Base-by-base conservation (phyloP, 306 rosid species). In the Prunus dulcis region DNA sequence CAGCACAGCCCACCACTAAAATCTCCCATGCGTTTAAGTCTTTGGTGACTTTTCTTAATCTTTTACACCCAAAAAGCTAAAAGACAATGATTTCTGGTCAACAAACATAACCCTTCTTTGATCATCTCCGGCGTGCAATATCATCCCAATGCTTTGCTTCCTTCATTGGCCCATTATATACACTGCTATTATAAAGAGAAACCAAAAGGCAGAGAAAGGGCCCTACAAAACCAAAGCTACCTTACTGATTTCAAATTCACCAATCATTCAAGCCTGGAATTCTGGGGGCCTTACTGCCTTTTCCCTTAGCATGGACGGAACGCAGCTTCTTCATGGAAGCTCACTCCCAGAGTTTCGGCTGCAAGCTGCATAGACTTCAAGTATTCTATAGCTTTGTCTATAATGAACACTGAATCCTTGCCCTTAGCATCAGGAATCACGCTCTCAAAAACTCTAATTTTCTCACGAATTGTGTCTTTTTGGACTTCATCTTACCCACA, bases 351-450 rank as follows among this genome's bases (percentile, higher is more conserved):
- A 69, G 84, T 67, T 67, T 73, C 79, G 64, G 88, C 90, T 80
- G 84, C 69, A 62, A 81, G 83, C 86, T 87, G 86, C 74, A 89
- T 69, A 67, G 86, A 83, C 69, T 81, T 86, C 86, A 93, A 83
- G 94, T 93, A 90, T 67, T 89, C 87, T 65, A 93, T 87, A 52
- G 91, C 87, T 79, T 82, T 90, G 79, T 93, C 98, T 28, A 93
- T 86, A 77, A 93, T 85, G 73, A 84, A 46, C 72, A 86, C 72
- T 17, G 98, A 91, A 47, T 90, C 88, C 82, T 86, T 90, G 49
- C 98, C 98, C 82, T 93, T 88, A 46, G 88, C 88, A 67, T 91
- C 94, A 19, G 97, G 98, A 82, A 89, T 83, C 56, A 93, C 62
- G 74, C 86, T 82, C 90, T 89, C 88, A 23, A 93, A 89, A 81